A percentile compares a stretch with the other conserved stretches of the same genome.
These are phyloP conservation scores for Phytopythium aichiense DNA, from an alignment of 352 stramenopile genomes.

Conservation along the genomic window DNA sequence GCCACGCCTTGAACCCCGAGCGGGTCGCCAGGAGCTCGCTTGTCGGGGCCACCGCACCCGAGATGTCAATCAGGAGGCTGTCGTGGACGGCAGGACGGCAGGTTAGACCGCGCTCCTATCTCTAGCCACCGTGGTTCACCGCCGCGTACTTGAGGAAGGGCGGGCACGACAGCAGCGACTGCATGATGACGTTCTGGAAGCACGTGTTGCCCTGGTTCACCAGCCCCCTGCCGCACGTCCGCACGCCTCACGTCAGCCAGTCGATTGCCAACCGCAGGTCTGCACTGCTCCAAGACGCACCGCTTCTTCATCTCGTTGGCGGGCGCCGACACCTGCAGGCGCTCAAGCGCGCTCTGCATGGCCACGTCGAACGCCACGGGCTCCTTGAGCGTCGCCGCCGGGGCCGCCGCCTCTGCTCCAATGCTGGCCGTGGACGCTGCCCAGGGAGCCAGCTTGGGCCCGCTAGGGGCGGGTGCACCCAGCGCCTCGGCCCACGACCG, in stretches of 20 bases:
- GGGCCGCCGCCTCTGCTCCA: not conserved
- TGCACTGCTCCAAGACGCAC: slow-evolving; percentile 18
- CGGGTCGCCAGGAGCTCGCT: slow-evolving; percentile 37
- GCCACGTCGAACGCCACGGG: slow-evolving; percentile 56
- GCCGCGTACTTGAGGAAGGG: slow-evolving; percentile 74
- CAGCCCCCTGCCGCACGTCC: slow-evolving; percentile 37
- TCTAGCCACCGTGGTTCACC: not conserved
- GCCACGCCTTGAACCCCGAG: slow-evolving; percentile 63
- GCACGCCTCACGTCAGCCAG: not conserved
- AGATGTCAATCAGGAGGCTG: slow-evolving; percentile 72
- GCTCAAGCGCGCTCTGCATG: slow-evolving; percentile 53
- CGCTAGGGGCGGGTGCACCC: slow-evolving; percentile 23
- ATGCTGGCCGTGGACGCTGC: slow-evolving; percentile 11
- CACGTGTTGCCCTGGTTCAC: slow-evolving; percentile 87
- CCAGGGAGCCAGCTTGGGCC: slow-evolving; percentile 26
- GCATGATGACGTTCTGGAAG: slow-evolving; percentile 87
- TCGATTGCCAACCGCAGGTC: not conserved
- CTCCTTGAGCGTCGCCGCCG: slow-evolving; percentile 5
- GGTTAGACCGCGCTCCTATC: not conserved
- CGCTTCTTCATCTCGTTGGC: slow-evolving; percentile 83
- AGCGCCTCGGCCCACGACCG: slow-evolving; percentile 68
- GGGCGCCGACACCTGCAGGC: slow-evolving; percentile 51
- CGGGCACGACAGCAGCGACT: slow-evolving; percentile 72
- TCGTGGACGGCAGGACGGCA: not conserved
- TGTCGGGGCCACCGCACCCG: slow-evolving; percentile 34